A percentile compares a stretch with the other conserved stretches of the same genome.
phyloP scores from a whole-genome alignment of 2,329 filamentous ascomycete species.

The Sclerotinia borealis region DNA sequence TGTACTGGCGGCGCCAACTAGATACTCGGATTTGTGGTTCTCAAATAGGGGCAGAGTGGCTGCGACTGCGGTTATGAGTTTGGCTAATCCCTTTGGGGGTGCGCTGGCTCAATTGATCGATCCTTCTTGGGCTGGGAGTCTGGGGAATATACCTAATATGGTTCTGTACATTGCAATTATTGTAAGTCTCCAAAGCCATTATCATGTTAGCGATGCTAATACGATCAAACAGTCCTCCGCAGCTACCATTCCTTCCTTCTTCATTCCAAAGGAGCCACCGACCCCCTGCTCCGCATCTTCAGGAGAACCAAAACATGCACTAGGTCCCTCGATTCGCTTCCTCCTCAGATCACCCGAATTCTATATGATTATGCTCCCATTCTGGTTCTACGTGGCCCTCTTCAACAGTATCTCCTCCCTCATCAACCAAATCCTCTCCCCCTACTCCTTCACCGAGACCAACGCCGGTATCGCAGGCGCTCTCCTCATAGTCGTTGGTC shows the following conservation, averaged over 20 bases:
- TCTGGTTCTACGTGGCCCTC: constrained; percentile 77
- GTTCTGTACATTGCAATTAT: constrained; percentile 82
- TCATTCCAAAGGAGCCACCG: constrained; percentile 70
- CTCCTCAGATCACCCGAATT: constrained; percentile 61
- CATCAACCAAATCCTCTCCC: constrained; percentile 81
- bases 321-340: constrained; percentile 47
- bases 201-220: constrained; percentile 8
- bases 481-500: constrained; percentile 80
- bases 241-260: constrained; percentile 68
- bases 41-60: constrained; percentile 75
- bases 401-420: constrained; percentile 91
- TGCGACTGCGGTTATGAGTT: constrained; percentile 75
- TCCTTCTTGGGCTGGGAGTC: constrained; percentile 61
- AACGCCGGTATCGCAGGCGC: constrained; percentile 87
- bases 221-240: constrained; percentile 48
- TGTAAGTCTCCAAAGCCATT: constrained; percentile 41
- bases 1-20: constrained; percentile 79
- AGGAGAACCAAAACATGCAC: constrained; percentile 46
- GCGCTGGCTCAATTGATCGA: constrained; percentile 83
- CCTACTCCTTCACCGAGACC: constrained; percentile 77
- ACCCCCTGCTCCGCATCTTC: constrained; percentile 66
- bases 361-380: constrained; percentile 77
- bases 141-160: constrained; percentile 67
- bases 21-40: constrained; percentile 95
- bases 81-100: constrained; percentile 87